Conservation (phyloP, 352 stramenopile species). For the Peronospora tabacina region DNA sequence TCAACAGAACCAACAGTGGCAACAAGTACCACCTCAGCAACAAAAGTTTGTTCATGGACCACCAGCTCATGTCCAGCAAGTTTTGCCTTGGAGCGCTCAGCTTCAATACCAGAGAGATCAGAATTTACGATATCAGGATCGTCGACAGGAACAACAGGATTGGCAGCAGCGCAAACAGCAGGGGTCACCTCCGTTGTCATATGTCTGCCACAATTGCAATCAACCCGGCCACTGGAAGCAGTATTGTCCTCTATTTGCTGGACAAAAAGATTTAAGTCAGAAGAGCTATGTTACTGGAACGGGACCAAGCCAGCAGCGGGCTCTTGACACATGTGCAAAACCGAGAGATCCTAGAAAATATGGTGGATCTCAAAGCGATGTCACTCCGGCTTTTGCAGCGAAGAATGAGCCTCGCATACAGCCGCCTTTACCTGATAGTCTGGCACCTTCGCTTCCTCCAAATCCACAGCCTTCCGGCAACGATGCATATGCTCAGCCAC, state of each 20-base stretch:
- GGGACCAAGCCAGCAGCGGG: conserved; percentile 11
- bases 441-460: conserved; percentile 19
- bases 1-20: conserved; percentile 16
- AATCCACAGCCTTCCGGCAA: conserved; percentile 16
- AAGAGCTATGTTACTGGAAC: conserved; percentile 5
- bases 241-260: conserved; percentile 40
- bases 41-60: conserved; percentile 11
- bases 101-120: conserved; percentile 22
- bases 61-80: conserved; percentile 11
- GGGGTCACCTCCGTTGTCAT: conserved; percentile 44
- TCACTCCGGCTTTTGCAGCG: conserved; percentile 1
- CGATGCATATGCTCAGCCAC: conserved; percentile 12
- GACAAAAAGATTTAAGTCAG: conserved; percentile 8
- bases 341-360: conserved; percentile 22
- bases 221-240: conserved; percentile 77
- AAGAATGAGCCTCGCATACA: conserved; percentile 6
- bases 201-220: conserved; percentile 73
- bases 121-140: conserved; percentile 22
- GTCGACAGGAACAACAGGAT: conserved; percentile 17
- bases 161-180: conserved; percentile 22
- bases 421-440: conserved; percentile 15
- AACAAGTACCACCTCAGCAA: conserved; percentile 7
- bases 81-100: conserved; percentile 8
- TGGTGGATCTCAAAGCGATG: conserved; percentile 2
- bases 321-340: conserved; percentile 6